Evolutionary conservation across 2,329 filamentous ascomycete genomes (phyloP).

Genomic region (Hymenoscyphus repandus): DNA sequence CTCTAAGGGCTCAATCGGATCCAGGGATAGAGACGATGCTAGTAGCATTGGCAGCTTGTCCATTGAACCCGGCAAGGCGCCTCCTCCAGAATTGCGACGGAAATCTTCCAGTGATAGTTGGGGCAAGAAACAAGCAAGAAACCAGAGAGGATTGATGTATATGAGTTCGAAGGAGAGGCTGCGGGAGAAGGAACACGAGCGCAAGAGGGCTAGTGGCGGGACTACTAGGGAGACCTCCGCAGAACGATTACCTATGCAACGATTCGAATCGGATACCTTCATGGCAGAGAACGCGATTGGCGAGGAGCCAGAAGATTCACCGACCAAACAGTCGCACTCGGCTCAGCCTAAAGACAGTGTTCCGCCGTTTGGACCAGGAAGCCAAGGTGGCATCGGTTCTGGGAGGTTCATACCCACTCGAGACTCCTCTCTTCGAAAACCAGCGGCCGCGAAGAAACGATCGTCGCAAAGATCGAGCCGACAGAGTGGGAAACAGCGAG

Average conservation of each 20-base stretch:
- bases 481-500: slow-evolving; percentile 39
- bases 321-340: slow-evolving; percentile 20
- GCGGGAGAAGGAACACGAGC: slow-evolving; percentile 56
- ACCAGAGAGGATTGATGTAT: slow-evolving; percentile 59
- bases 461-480: slow-evolving; percentile 46
- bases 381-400: slow-evolving; percentile 29
- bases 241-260: slow-evolving; percentile 23
- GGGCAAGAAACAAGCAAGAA: slow-evolving; percentile 50
- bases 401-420: slow-evolving; percentile 54
- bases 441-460: slow-evolving; percentile 48
- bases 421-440: slow-evolving; percentile 63
- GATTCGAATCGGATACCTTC: slow-evolving; percentile 29
- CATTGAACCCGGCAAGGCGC: slow-evolving; percentile 50
- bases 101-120: slow-evolving; percentile 57
- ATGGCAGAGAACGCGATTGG: slow-evolving; percentile 34
- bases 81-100: slow-evolving; percentile 44
- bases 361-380: slow-evolving; percentile 12
- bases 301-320: slow-evolving; percentile 41
- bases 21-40: slow-evolving; percentile 48
- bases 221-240: slow-evolving; percentile 35
- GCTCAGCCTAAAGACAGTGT: slow-evolving; percentile 4
- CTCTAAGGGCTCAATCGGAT: slow-evolving; percentile 51
- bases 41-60: slow-evolving; percentile 61
- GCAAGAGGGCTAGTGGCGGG: slow-evolving; percentile 47
- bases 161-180: slow-evolving; percentile 68